Evolutionary conservation across 495 filamentous ascomycete genomes (phyloP).

Genomic region (Aspergillus nanangensis): DNA sequence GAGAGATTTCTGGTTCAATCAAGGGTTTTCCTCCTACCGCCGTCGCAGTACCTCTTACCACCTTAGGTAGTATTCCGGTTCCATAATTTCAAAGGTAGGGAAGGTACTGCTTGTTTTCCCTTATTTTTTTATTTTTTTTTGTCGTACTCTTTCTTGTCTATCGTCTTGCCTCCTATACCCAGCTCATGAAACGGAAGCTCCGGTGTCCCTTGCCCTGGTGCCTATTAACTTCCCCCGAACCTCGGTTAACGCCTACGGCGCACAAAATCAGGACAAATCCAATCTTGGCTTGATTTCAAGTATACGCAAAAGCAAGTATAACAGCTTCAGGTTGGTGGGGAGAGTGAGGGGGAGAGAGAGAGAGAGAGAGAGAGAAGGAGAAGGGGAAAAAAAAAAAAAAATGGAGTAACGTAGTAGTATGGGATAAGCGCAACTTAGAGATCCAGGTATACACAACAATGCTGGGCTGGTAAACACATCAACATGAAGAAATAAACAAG

Average conservation of each 20-base stretch:
- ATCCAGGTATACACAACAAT: constrained; percentile 1
- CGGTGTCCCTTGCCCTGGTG: neutral
- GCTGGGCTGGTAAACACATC: constrained; percentile 1
- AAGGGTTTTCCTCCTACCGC: no score
- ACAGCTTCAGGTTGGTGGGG: neutral
- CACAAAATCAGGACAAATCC: neutral
- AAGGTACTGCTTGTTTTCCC: no score
- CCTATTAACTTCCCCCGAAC: neutral
- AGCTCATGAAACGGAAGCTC: neutral
- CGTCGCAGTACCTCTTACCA: no score
- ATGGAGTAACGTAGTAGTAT: neutral
- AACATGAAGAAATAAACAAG: neutral
- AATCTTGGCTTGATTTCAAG: neutral
- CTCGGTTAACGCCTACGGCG: neutral
- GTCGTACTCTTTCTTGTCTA: no score
- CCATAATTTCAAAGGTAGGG: no score
- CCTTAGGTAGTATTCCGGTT: no score
- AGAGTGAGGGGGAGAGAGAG: no score
- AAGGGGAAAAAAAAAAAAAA: neutral
- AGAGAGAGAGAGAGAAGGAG: no score
- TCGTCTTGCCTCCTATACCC: no score
- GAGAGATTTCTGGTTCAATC: no score
- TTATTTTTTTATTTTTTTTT: no score
- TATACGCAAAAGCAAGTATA: neutral
- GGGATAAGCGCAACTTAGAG: neutral